phyloP scores from a whole-genome alignment of 441 rosid species.

The Flueggea neowawraea region DNA sequence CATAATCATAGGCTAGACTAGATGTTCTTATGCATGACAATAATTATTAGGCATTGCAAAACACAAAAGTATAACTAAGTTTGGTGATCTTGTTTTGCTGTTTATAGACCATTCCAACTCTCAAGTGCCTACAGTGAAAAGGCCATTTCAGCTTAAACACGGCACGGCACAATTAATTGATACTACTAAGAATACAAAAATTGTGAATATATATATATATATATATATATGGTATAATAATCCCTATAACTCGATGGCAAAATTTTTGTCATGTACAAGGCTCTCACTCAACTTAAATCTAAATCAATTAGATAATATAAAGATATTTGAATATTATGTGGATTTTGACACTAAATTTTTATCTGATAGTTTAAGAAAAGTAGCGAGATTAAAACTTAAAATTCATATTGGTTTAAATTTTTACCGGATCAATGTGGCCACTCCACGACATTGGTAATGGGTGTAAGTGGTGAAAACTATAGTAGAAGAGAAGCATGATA shows the following conservation, averaged over 20 bases:
- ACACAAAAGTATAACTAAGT: not conserved
- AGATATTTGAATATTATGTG: not conserved
- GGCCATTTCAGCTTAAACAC: not conserved
- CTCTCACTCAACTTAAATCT: no score
- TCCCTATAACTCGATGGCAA: no score
- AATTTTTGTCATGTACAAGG: no score
- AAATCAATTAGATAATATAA: not conserved
- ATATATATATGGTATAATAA: no score
- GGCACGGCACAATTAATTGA: not conserved
- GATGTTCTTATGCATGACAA: constrained; percentile 38
- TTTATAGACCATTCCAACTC: constrained; percentile 17
- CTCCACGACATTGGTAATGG: no score
- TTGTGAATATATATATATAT: no score
- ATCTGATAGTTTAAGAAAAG: no score
- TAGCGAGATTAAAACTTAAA: no score
- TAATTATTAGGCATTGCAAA: constrained; percentile 18
- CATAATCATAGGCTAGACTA: constrained; percentile 40
- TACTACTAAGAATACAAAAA: no score
- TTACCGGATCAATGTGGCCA: no score
- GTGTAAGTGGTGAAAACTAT: not conserved
- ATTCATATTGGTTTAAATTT: no score
- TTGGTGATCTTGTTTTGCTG: constrained; percentile 16
- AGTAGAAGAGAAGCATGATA: not conserved
- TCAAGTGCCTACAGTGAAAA: constrained; percentile 1
- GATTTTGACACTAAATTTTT: no score